Evolutionary conservation across 768 basidiomycete genomes (phyloP), one percentile per base, ranked within the genome.

Genomic region (Calocybe cyanea): DNA sequence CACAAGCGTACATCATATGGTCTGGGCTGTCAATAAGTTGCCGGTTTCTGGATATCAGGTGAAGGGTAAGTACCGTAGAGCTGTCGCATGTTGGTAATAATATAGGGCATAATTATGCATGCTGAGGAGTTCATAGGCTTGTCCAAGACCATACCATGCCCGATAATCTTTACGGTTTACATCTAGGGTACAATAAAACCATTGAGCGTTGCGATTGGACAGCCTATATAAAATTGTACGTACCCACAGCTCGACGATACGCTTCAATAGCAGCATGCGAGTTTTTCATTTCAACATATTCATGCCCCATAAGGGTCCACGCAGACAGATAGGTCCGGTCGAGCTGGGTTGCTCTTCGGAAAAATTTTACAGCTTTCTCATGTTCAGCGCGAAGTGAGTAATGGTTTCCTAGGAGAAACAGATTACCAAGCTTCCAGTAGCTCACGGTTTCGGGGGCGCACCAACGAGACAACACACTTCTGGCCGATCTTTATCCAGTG

Each of bases 251-350:
- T 60, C 93, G 80, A 44, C 96, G 81, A 65, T 98, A 99, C 8
- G 93, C 90, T 67, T 98, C 96, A 45, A 98, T 96, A 13, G 96
- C 95, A 2, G 96, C 96, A 72, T 98, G 94, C 4, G 92, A 92
- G 64, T 99, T 98, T 69, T 98, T 98, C 85, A 96, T 85, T 68
- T 99, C 96, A 35, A 99, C 88, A 57, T 89, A 97, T 66, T 98
- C 96, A 59, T 99, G 96, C 1, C 96, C 96, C 92, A 99, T 93
- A 52, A 99, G 69, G 3, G 95, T 98, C 96, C 96, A 99, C 4
- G 96, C 96, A 6, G 93, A 89, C 36, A 98, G 75, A 66, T 93
- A 98, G 1, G 88, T 93, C 45, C 89, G 80, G 63, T 99, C 94
- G 38, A 99, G 79, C 58, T 94, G 86, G n/a, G 93, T 88, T 7